These are phyloP conservation scores for Pichia sp. DNA, from an alignment of 1,139 yeast species.

Conservation along the genomic window DNA sequence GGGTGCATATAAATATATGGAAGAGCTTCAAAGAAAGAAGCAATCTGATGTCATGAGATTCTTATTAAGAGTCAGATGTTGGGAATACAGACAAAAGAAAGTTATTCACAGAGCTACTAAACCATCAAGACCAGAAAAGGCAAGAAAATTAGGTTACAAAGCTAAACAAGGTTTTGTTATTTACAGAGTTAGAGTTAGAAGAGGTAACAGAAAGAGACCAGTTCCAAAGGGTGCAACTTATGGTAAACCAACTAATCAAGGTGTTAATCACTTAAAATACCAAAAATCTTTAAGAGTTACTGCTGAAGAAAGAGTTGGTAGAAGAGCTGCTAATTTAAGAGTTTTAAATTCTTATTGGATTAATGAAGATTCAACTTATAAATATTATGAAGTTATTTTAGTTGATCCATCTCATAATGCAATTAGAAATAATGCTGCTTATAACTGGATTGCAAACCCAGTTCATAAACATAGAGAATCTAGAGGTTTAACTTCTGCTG, in stretches of 20 bases:
- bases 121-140: slow-evolving; percentile 99
- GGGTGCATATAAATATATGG: slow-evolving; percentile 99
- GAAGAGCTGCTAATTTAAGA: slow-evolving; percentile 98
- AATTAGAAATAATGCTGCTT: slow-evolving; percentile 96
- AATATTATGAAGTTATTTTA: slow-evolving; percentile 95
- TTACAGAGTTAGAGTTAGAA: slow-evolving; percentile 98
- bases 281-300: slow-evolving; percentile 97
- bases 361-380: slow-evolving; percentile 99
- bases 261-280: slow-evolving; percentile 98
- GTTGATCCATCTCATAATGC: slow-evolving; percentile 99
- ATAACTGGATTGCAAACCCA: slow-evolving; percentile 99
- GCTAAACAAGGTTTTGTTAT: slow-evolving; percentile 99
- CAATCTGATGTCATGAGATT: slow-evolving; percentile 99
- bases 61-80: slow-evolving; percentile 99
- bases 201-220: slow-evolving; percentile 99
- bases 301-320: slow-evolving; percentile 99
- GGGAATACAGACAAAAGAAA: slow-evolving; percentile 99
- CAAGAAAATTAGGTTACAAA: slow-evolving; percentile 99
- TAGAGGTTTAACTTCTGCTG: slow-evolving; percentile 97
- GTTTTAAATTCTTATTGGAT: slow-evolving; percentile 99
- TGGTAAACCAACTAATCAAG: slow-evolving; percentile 99
- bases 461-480: slow-evolving; percentile 99
- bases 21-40: slow-evolving; percentile 99
- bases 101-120: slow-evolving; percentile 98
- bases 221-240: slow-evolving; percentile 99